Percentiles rank a stretch among this genome's conserved stretches.
Evolutionary conservation across 2,329 filamentous ascomycete genomes (phyloP).

Genomic region (Ophiostoma novo-ulmi): DNA sequence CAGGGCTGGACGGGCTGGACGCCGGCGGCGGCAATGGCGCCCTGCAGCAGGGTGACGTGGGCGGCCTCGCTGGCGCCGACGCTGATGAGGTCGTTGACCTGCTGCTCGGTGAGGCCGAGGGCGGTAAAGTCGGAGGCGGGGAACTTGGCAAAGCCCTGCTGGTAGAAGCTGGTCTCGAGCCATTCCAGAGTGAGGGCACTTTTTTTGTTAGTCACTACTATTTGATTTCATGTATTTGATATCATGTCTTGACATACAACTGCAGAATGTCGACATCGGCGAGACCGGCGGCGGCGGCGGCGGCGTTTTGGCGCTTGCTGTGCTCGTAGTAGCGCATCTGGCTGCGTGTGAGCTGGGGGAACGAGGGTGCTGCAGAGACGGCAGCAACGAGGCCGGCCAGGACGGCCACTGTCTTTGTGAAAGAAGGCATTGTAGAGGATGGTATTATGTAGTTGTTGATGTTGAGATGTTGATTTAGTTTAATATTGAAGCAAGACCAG

Average conservation of each 20-base stretch:
- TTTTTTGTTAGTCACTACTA: constrained; percentile 14
- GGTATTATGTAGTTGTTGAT: constrained; percentile 21
- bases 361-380: constrained; percentile 42
- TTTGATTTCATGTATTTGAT: not conserved
- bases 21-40: constrained; percentile 57
- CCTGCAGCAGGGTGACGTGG: constrained; percentile 57
- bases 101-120: constrained; percentile 50
- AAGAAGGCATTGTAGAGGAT: constrained; percentile 40
- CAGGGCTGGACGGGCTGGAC: constrained; percentile 63
- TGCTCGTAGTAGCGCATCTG: constrained; percentile 46
- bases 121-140: constrained; percentile 58
- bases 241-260: too few species aligned
- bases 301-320: constrained; percentile 48
- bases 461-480: constrained; percentile 28
- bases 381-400: constrained; percentile 43
- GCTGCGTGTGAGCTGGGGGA: constrained; percentile 39
- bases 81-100: constrained; percentile 56
- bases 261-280: constrained; percentile 53
- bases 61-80: constrained; percentile 59
- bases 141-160: constrained; percentile 64
- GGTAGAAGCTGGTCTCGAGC: constrained; percentile 69
- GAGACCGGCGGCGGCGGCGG: constrained; percentile 43
- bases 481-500: constrained; percentile 37
- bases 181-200: constrained; percentile 69
- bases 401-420: constrained; percentile 42